These are phyloP conservation scores for Prosopis cineraria DNA, from an alignment of 306 rosid genomes.

Conservation along the genomic window DNA sequence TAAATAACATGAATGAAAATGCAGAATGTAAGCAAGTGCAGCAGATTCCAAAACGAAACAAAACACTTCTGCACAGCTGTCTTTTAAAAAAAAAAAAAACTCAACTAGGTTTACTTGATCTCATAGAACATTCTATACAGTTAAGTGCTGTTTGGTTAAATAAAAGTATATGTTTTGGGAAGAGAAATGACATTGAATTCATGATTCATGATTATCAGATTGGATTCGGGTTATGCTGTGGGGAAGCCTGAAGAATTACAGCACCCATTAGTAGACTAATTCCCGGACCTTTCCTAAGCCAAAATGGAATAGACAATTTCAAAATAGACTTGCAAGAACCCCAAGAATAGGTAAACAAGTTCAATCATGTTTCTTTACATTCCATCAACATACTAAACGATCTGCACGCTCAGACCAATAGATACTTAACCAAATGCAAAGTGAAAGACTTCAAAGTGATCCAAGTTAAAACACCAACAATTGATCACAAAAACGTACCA, in stretches of 20 bases:
- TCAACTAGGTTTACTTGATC: background rate
- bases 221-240: background rate
- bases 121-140: background rate
- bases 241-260: background rate
- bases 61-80: background rate
- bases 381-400: constrained; percentile 54
- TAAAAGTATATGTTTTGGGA: background rate
- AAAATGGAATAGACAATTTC: background rate
- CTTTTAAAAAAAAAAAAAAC: background rate
- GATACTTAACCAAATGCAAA: constrained; percentile 48
- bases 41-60: background rate
- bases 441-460: constrained; percentile 49
- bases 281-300: background rate
- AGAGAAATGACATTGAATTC: background rate
- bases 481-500: constrained; percentile 36
- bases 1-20: background rate
- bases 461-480: constrained; percentile 42
- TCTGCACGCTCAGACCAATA: constrained; percentile 39
- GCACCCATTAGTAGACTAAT: background rate
- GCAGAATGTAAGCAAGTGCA: background rate
- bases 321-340: constrained; percentile 39
- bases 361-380: constrained; percentile 47
- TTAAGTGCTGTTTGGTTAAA: background rate
- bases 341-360: constrained; percentile 38
- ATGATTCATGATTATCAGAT: background rate